A percentile compares a stretch with the other conserved stretches of the same genome.
Conservation (phyloP, 768 basidiomycete species). For the Mrakia hoshinonis region DNA sequence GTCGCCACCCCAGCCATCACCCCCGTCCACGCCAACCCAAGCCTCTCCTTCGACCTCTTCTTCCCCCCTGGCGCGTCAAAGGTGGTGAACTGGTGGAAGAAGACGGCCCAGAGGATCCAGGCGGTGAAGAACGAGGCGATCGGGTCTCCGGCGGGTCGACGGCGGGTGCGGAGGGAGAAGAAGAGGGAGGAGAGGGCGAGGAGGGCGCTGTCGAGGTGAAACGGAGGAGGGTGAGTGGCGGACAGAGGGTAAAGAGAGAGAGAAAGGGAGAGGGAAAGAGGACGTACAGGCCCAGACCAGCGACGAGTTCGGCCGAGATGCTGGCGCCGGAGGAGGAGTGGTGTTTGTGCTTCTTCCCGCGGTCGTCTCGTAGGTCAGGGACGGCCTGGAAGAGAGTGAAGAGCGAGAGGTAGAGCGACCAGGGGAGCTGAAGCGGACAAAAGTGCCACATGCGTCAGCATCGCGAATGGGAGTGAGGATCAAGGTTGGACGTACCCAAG, state of each 20-base stretch:
- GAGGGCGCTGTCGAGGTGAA: neutral
- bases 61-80: no score
- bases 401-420: neutral
- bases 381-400: neutral
- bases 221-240: neutral
- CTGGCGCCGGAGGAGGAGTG: no score
- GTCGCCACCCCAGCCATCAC: no score
- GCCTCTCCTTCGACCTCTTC: no score
- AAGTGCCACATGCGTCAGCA: neutral
- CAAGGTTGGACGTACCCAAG: neutral
- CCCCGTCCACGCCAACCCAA: no score
- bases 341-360: neutral
- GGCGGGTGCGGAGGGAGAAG: neutral
- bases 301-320: neutral
- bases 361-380: neutral
- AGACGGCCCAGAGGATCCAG: slow-evolving; percentile 2
- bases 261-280: neutral
- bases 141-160: neutral
- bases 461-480: no score
- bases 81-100: neutral
- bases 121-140: neutral
- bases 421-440: neutral
- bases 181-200: neutral
- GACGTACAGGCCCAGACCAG: neutral
- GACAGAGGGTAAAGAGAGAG: neutral